Evolutionary conservation across 2,329 filamentous ascomycete species (phyloP), one percentile per base, ranked within the genome.

Genomic region (Leptographium procerum): DNA sequence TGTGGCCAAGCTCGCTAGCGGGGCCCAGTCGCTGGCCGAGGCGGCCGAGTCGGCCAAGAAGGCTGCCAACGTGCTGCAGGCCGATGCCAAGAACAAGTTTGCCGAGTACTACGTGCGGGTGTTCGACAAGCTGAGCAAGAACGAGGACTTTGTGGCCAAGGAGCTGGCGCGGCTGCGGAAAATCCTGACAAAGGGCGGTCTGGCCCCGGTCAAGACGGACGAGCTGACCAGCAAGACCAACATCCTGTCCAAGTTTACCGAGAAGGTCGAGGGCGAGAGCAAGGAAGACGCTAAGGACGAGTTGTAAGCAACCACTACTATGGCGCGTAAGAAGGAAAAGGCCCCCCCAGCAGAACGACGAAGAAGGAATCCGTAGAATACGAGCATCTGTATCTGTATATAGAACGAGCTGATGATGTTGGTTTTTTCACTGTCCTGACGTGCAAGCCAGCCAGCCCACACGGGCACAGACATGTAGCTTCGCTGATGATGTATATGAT

Each of bases 41-140:
- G 81, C 90, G 26, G 78, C 83, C 36, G 78, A 79, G 50, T 87
- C 95, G 73, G 79, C 88, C 57, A 86, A 87, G 77, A 86, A 87
- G 75, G 82, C 84, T 61, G 85, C 85, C 26, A 79, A 80, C 65
- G 76, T 73, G 56, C 71, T 94, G 56, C 82, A 86, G 74, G 85
- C 81, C 57, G 71, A 75, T 61, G 76, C 75, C 14, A 76, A 83
- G 72, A 73, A 86, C 72, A 89, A 89, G 77, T 95, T 92, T 69
- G 89, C 89, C 52, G 82, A 91, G 74, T 99, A 99, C 82, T 97
- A 99, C 73, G 79, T 94, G 71, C 89, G 89, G 71, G 91, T 95
- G 57, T 87, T 94, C 61, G 83, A 89, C 70, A 97, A 96, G 84
- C 76, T 94, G 63, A 79, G 77, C 69, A 79, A 86, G 72, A 95